phyloP scores from a whole-genome alignment of 1,284 basidiomycete species.

The Boletellus sp. region DNA sequence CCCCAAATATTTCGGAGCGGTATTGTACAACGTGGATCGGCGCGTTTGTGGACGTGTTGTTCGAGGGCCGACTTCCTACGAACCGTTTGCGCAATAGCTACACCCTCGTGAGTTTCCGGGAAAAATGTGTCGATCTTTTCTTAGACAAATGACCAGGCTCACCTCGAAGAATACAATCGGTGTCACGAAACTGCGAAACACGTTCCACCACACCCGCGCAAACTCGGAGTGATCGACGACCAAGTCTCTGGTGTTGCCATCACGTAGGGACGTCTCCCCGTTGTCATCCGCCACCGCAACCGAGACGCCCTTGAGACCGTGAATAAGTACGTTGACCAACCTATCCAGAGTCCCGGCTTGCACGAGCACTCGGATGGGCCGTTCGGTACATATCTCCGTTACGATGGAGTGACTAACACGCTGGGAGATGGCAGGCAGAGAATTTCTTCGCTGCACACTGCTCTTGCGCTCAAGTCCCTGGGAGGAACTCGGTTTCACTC shows the following conservation, averaged over 20 bases:
- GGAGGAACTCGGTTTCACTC: constrained; percentile 65
- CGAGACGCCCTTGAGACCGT: constrained; percentile 72
- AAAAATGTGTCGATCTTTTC: not conserved
- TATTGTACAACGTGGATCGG: constrained; percentile 39
- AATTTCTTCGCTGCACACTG: constrained; percentile 70
- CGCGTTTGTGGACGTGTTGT: constrained; percentile 34
- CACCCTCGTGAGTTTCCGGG: constrained; percentile 8
- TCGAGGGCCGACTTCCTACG: constrained; percentile 44
- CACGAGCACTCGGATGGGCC: constrained; percentile 69
- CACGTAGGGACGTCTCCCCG: constrained; percentile 71
- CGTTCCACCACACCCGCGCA: constrained; percentile 73
- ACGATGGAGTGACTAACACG: constrained; percentile 54
- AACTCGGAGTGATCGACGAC: constrained; percentile 70
- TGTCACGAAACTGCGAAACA: constrained; percentile 74
- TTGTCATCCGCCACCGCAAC: constrained; percentile 80
- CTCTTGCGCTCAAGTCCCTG: constrained; percentile 69
- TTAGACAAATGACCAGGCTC: constrained; percentile 16
- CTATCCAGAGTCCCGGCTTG: constrained; percentile 73
- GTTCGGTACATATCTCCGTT: constrained; percentile 56
- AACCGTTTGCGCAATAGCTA: constrained; percentile 75
- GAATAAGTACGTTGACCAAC: constrained; percentile 69
- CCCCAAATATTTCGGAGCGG: constrained; percentile 60
- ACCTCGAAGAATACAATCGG: constrained; percentile 82
- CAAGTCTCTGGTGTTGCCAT: constrained; percentile 66
- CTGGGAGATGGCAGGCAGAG: constrained; percentile 69